Conservation (phyloP, 192 early-diverging fungal species). For the Backusella tarrabulga region DNA sequence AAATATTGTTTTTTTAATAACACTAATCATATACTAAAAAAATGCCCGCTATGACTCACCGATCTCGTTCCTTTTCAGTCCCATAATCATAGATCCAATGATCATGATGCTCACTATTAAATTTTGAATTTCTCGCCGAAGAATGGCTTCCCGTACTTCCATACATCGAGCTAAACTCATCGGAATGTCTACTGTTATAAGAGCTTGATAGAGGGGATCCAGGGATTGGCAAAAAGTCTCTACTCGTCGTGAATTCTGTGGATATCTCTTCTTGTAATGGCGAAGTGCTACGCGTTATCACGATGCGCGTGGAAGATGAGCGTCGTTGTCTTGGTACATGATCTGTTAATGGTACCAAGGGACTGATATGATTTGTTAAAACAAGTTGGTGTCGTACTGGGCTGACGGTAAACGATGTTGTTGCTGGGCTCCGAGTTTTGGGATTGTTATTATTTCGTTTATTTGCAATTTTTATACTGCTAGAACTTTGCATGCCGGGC, state of each 20-base stretch:
- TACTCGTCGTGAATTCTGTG: not conserved
- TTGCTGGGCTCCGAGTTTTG: not conserved
- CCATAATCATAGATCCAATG: conserved; percentile 15
- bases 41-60: not conserved
- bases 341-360: not conserved
- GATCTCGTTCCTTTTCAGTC: conserved; percentile 12
- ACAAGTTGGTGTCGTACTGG: conserved; percentile 11
- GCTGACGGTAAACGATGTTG: conserved; percentile 1
- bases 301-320: not conserved
- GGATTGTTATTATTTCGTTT: not conserved
- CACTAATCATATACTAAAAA: not conserved
- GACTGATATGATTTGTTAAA: conserved; percentile 3
- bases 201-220: conserved; percentile 2
- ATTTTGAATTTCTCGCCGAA: not conserved
- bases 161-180: not conserved
- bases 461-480: not conserved
- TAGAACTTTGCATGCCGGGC: not conserved
- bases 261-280: not conserved
- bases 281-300: not conserved
- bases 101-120: not conserved
- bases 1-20: not conserved
- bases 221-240: not conserved
- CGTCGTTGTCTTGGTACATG: not conserved
- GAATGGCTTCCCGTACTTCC: not conserved
- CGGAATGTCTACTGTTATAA: not conserved